These are phyloP conservation scores for Ophiocordyceps australis DNA, from an alignment of 2,329 filamentous ascomycete species.

Conservation along the genomic window DNA sequence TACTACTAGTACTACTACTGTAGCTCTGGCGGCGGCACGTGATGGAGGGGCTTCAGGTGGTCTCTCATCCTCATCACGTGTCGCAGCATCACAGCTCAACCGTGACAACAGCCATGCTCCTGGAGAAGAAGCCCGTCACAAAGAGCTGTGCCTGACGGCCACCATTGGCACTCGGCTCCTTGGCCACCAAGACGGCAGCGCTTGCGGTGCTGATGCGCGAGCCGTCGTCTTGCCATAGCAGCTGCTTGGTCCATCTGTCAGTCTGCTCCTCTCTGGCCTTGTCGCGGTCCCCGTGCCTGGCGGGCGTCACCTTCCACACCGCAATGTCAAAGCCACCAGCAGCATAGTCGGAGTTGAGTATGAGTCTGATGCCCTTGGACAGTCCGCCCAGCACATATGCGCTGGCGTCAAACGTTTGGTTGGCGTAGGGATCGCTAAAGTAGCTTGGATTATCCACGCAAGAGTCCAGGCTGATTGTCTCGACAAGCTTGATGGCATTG, in stretches of 20 bases:
- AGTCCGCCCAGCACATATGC: conserved; percentile 34
- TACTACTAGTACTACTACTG: too few relatives aligned
- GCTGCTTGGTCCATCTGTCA: conserved; percentile 19
- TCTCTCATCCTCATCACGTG: too few relatives aligned
- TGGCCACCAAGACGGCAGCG: conserved; percentile 30
- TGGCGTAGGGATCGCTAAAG: conserved; percentile 33
- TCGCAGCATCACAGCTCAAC: conserved; percentile 23
- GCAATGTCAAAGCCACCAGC: conserved; percentile 21
- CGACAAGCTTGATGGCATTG: conserved; percentile 17
- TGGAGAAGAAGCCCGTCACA: conserved; percentile 34
- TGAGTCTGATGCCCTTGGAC: conserved; percentile 18
- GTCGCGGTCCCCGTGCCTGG: conserved; percentile 3
- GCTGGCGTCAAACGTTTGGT: conserved; percentile 24
- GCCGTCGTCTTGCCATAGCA: conserved; percentile 41
- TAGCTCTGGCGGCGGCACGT: too few relatives aligned
- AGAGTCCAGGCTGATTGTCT: conserved; percentile 22
- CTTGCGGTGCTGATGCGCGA: conserved; percentile 27
- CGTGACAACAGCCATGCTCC: conserved; percentile 28
- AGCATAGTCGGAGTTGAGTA: conserved; percentile 10
- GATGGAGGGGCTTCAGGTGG: too few relatives aligned
- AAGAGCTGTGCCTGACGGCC: conserved; percentile 36
- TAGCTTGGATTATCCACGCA: conserved; percentile 39
- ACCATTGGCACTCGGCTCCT: conserved; percentile 25
- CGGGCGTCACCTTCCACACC: conserved; percentile 21
- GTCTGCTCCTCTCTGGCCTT: too few relatives aligned